Base-by-base conservation (phyloP, 345 rosid genomes). In the Murraya paniculata region DNA sequence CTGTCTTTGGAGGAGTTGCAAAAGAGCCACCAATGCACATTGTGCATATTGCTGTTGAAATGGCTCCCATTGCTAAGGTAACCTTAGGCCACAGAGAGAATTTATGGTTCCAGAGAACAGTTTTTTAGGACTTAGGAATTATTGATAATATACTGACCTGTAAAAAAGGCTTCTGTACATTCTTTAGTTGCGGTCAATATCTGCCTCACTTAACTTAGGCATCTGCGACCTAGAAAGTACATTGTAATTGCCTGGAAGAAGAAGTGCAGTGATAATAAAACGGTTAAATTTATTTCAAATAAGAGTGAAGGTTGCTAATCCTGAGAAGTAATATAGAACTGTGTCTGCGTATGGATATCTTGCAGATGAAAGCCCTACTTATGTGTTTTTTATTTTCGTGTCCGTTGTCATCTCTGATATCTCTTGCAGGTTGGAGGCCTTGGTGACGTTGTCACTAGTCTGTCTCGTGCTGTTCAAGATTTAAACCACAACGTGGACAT, bases 51-150 rank as follows among this genome's bases (percentile, higher is more conserved):
- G 88, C 96, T 82, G 97, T 95, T 78, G 98, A 95, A 88, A 93
- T 95, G 98, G 99, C 99, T 62, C 99, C 98, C 41, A 88, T 95
- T 68, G 99, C 98, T 41, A 95, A 93, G 98, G 98, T 92, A 84
- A 77, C 22, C 62, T 67, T 60, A 25, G 55, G 38, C 19, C 41
- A 75, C 76, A 28, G 30, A 48, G 19, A 18, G 36, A 4, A 27
- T 36, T 68, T 25, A 35, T 74, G 66, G 59, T 48, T 58, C 9
- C 22, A n/a, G 16, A 19, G 0, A 35, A 18, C 30, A 31, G 50
- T 25, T 31, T 64, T 30, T 57, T 30, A 11, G 21, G 19, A 33
- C 18, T 25, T 75, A 8, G 27, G 19, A 33, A 41, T 25, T 75
- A 8, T 60, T 59, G 41, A 67, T 56, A 31, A 18, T n/a, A 14